phyloP scores from a whole-genome alignment of 2,329 filamentous ascomycete genomes.

The Fusarium temperatum region DNA sequence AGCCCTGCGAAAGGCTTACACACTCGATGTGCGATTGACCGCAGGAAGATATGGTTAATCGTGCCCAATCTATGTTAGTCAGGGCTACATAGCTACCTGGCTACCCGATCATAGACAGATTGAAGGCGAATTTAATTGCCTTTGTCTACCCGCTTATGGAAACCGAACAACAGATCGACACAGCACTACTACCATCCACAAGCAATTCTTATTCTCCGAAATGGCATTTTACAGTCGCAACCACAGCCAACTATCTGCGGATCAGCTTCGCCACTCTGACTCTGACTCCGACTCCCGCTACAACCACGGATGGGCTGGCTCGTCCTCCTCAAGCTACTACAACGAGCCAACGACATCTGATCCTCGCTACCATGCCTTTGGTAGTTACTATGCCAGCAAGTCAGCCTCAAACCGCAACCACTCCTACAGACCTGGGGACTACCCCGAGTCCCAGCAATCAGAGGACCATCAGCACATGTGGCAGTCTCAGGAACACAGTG shows the following conservation, averaged over 20 bases:
- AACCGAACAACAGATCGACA: slow-evolving; percentile 36
- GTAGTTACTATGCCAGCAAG: slow-evolving; percentile 30
- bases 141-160: slow-evolving; percentile 36
- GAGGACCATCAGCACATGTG: slow-evolving; percentile 33
- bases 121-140: slow-evolving; percentile 31
- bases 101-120: neutral
- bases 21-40: neutral
- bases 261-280: slow-evolving; percentile 32
- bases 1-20: slow-evolving; percentile 17
- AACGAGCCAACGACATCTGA: slow-evolving; percentile 24
- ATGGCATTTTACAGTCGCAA: slow-evolving; percentile 31
- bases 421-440: slow-evolving; percentile 22
- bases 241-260: slow-evolving; percentile 22
- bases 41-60: neutral
- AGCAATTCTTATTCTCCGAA: slow-evolving; percentile 22
- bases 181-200: slow-evolving; percentile 28
- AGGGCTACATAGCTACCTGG: neutral
- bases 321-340: slow-evolving; percentile 20
- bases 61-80: slow-evolving; percentile 10
- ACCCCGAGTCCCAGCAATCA: slow-evolving; percentile 21
- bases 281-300: slow-evolving; percentile 30
- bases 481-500: slow-evolving; percentile 26
- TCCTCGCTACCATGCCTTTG: slow-evolving; percentile 28
- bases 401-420: slow-evolving; percentile 22
- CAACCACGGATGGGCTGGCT: slow-evolving; percentile 19